phyloP scores from a whole-genome alignment of 352 stramenopile species.

The Pythium phragmitis region DNA sequence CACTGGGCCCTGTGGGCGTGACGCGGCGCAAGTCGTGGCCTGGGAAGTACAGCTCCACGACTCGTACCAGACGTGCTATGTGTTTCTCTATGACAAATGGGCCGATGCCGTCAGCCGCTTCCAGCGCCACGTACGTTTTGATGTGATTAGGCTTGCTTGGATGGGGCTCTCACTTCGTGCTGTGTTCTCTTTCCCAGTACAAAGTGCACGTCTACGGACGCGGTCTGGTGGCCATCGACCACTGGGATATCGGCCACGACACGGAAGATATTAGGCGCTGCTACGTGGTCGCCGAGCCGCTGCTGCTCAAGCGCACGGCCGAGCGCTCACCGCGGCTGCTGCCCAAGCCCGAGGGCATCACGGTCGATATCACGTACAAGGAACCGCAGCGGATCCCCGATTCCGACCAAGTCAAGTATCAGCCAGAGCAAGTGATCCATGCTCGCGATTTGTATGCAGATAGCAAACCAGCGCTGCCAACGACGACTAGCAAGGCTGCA shows the following conservation, averaged over 20 bases:
- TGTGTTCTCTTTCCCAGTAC: slow-evolving; percentile 38
- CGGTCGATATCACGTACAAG: slow-evolving; percentile 51
- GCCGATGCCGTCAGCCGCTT: slow-evolving; percentile 56
- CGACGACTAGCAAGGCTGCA: not conserved
- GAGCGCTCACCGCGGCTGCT: slow-evolving; percentile 36
- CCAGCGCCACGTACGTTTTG: slow-evolving; percentile 50
- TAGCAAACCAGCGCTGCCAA: not conserved
- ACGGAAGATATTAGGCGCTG: slow-evolving; percentile 61
- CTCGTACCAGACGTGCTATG: slow-evolving; percentile 47
- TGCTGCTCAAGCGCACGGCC: slow-evolving; percentile 52
- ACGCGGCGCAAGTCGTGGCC: slow-evolving; percentile 51
- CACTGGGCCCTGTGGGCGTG: slow-evolving; percentile 51
- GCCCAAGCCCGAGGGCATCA: slow-evolving; percentile 35
- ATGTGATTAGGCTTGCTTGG: not conserved
- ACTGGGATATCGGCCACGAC: slow-evolving; percentile 59
- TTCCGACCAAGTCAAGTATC: slow-evolving; percentile 63
- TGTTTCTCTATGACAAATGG: slow-evolving; percentile 82
- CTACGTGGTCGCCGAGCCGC: slow-evolving; percentile 54
- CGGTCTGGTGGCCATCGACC: slow-evolving; percentile 47
- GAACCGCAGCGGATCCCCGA: slow-evolving; percentile 48
- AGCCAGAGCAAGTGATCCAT: slow-evolving; percentile 39
- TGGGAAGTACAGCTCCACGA: slow-evolving; percentile 47
- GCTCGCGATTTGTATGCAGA: slow-evolving; percentile 36
- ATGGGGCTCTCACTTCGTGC: not conserved
- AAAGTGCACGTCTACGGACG: slow-evolving; percentile 52